A percentile compares a stretch with the other conserved stretches of the same genome.
These are phyloP conservation scores for Hypomontagnella submonticulosa DNA, from an alignment of 495 filamentous ascomycete genomes.

Conservation along the genomic window DNA sequence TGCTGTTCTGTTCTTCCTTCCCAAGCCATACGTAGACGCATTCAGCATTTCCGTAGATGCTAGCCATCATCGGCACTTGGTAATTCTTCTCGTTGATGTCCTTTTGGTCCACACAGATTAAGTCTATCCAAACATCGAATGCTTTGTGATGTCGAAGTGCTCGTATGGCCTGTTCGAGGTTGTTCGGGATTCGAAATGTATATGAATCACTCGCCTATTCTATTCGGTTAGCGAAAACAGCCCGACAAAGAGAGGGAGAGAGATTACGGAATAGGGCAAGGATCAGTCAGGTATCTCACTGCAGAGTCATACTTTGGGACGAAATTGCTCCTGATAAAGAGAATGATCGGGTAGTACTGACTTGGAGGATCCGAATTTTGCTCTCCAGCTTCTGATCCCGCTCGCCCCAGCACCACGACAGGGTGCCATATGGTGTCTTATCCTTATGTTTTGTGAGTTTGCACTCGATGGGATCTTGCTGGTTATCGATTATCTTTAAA, in stretches of 20 bases:
- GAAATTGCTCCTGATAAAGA: too few species aligned
- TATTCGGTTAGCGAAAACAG: neutral
- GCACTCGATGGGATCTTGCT: slow-evolving; percentile 13
- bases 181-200: slow-evolving; percentile 11
- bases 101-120: slow-evolving; percentile 25
- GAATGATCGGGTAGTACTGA: too few species aligned
- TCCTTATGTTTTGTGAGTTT: slow-evolving; percentile 3
- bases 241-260: neutral
- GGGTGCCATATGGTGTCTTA: slow-evolving; percentile 15
- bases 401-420: slow-evolving; percentile 26
- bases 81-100: slow-evolving; percentile 13
- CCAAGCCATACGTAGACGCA: slow-evolving; percentile 49
- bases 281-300: too few species aligned
- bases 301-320: too few species aligned
- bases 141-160: slow-evolving; percentile 10
- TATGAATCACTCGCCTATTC: slow-evolving; percentile 6
- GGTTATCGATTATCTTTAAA: slow-evolving; percentile 25
- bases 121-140: slow-evolving; percentile 24
- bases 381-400: neutral
- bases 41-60: slow-evolving; percentile 40
- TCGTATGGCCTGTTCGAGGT: slow-evolving; percentile 13
- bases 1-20: slow-evolving; percentile 20
- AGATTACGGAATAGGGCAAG: too few species aligned
- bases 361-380: slow-evolving; percentile 14
- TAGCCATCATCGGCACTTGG: slow-evolving; percentile 36